These are phyloP conservation scores for Clitopilus hobsonii DNA, from an alignment of 768 basidiomycete species.

Conservation along the genomic window DNA sequence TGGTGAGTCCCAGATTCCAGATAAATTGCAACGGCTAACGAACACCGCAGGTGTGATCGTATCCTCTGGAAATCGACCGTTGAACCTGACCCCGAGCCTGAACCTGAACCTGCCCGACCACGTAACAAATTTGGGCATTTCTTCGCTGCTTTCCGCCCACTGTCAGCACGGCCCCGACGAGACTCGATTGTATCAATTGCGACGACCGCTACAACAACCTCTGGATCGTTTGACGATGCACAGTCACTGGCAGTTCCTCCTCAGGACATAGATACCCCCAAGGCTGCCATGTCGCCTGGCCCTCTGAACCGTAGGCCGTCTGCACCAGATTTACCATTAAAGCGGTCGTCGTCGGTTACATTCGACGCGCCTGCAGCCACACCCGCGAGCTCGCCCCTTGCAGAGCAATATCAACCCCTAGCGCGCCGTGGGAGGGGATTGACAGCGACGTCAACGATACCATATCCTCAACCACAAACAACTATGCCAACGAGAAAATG, in stretches of 20 bases:
- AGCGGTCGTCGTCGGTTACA: constrained; percentile 4
- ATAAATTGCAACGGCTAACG: not conserved
- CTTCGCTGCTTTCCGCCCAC: constrained; percentile 48
- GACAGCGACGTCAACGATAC: constrained; percentile 12
- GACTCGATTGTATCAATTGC: constrained; percentile 30
- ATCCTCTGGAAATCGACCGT: constrained; percentile 80
- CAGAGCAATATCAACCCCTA: constrained; percentile 3
- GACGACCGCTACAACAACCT: constrained; percentile 13
- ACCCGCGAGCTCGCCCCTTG: not conserved
- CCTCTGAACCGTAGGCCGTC: not conserved
- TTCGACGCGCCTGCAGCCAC: not conserved
- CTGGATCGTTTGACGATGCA: constrained; percentile 14
- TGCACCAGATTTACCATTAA: not conserved
- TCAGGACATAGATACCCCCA: constrained; percentile 12
- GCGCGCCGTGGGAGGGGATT: constrained; percentile 2
- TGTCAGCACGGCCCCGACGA: constrained; percentile 30
- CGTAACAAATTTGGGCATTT: constrained; percentile 50
- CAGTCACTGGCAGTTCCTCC: constrained; percentile 23
- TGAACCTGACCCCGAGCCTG: constrained; percentile 36
- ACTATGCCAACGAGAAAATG: constrained; percentile 28
- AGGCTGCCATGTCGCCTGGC: constrained; percentile 2
- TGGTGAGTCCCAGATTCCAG: constrained; percentile 44
- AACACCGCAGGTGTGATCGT: constrained; percentile 67
- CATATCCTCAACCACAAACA: constrained; percentile 4
- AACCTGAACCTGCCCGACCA: constrained; percentile 24